Evolutionary conservation across 805 yeast genomes (phyloP).

Genomic region (Sungouiozyma ichnusensis): DNA sequence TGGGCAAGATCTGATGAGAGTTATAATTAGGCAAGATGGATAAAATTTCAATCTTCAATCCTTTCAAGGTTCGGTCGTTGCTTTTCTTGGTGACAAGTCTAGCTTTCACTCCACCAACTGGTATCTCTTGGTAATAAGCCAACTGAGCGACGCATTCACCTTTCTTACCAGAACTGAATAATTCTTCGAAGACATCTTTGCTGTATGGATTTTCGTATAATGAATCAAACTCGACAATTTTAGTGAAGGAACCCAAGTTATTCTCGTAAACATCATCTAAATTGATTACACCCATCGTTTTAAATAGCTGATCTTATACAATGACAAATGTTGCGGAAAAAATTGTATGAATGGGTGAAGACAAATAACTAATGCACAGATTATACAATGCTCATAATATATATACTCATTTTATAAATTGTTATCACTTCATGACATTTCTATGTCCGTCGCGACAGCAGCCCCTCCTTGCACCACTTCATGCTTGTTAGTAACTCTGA

Average conservation of each 20-base stretch:
- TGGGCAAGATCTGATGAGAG: conserved; percentile 48
- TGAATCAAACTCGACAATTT: conserved; percentile 9
- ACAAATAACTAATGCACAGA: too few species aligned
- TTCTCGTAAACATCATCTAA: conserved; percentile 20
- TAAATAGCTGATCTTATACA: too few species aligned
- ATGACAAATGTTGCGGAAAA: too few species aligned
- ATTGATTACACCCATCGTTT: conserved; percentile 13
- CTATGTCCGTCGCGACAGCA: conserved; percentile 10
- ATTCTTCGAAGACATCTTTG: conserved; percentile 11
- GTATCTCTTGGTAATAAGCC: conserved; percentile 63
- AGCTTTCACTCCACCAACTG: conserved; percentile 70
- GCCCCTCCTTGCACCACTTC: conserved; percentile 15
- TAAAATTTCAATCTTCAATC: conserved; percentile 53
- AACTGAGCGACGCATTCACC: conserved; percentile 7
- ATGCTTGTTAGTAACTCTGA: conserved; percentile 24
- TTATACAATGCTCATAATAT: too few species aligned
- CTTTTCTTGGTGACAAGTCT: conserved; percentile 36
- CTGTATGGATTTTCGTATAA: conserved; percentile 1
- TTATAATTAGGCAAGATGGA: conserved; percentile 62
- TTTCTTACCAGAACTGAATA: conserved; percentile 10
- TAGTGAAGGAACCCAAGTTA: conserved; percentile 18
- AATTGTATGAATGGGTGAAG: too few species aligned
- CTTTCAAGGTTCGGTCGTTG: conserved; percentile 34
- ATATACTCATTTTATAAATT: background rate
- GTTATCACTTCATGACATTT: conserved; percentile 16